phyloP scores from a whole-genome alignment of 2,329 filamentous ascomycete genomes.

The Camillea tinctor region DNA sequence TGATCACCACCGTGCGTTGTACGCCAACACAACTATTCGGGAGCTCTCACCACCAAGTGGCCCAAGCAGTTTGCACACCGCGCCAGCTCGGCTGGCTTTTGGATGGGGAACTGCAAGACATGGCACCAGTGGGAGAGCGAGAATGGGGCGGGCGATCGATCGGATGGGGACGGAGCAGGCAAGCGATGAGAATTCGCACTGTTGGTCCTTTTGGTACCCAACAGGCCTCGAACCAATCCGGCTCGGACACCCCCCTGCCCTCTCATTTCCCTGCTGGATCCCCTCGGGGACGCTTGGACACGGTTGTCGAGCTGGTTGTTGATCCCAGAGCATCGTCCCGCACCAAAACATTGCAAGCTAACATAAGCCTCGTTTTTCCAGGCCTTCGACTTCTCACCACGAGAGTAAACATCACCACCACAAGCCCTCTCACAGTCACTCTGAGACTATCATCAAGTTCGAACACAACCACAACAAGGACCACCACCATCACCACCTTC shows the following conservation, averaged over 20 bases:
- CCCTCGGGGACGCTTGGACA: slow-evolving; percentile 16
- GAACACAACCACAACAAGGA: slow-evolving; percentile 52
- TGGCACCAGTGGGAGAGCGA: not conserved
- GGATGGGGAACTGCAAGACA: not conserved
- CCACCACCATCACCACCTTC: slow-evolving; percentile 35
- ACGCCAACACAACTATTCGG: not conserved
- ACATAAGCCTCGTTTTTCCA: slow-evolving; percentile 24
- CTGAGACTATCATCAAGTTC: slow-evolving; percentile 66
- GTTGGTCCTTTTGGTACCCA: slow-evolving; percentile 6
- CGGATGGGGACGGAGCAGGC: not conserved
- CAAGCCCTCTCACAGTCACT: slow-evolving; percentile 40
- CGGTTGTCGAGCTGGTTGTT: slow-evolving; percentile 11
- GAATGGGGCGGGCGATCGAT: not conserved
- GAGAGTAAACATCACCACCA: slow-evolving; percentile 23
- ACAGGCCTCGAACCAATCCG: slow-evolving; percentile 8
- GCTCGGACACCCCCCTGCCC: slow-evolving; percentile 3
- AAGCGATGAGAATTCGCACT: slow-evolving; percentile 12
- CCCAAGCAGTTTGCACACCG: not conserved
- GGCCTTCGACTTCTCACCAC: slow-evolving; percentile 33
- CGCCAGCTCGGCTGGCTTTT: not conserved
- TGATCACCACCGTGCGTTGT: not conserved
- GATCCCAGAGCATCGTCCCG: slow-evolving; percentile 10
- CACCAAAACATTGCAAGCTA: slow-evolving; percentile 12
- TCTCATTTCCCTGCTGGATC: slow-evolving; percentile 14
- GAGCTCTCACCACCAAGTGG: not conserved